Evolutionary conservation across 331 rosid species (phyloP).

Genomic region (Acacia pycnantha): DNA sequence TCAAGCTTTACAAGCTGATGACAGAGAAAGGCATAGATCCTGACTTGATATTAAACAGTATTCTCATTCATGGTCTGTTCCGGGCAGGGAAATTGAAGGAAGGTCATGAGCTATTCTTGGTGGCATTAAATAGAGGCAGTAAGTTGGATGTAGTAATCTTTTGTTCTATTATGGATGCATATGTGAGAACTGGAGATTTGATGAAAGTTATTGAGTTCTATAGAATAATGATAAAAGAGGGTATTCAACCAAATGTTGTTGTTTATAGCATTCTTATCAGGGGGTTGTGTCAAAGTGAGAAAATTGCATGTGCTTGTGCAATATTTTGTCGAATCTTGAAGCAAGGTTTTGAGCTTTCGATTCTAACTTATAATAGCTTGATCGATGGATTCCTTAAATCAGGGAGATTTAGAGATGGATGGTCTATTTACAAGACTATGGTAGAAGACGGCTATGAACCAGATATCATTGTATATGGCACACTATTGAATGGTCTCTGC

Average conservation of each 20-base stretch:
- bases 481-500: constrained; percentile 34
- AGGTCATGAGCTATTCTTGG: constrained; percentile 17
- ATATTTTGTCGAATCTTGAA: constrained; percentile 30
- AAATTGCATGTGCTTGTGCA: constrained; percentile 26
- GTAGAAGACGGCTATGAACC: constrained; percentile 24
- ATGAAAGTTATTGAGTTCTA: constrained; percentile 27
- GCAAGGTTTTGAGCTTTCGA: constrained; percentile 29
- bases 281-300: constrained; percentile 24
- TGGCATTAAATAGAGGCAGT: constrained; percentile 22
- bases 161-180: constrained; percentile 40
- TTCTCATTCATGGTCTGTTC: constrained; percentile 32
- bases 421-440: constrained; percentile 14
- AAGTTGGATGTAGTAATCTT: constrained; percentile 34
- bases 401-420: constrained; percentile 33
- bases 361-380: constrained; percentile 33
- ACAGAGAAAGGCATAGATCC: constrained; percentile 19
- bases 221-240: constrained; percentile 26
- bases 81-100: constrained; percentile 29
- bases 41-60: constrained; percentile 31
- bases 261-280: constrained; percentile 36
- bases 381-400: constrained; percentile 32
- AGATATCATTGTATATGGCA: constrained; percentile 25
- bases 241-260: constrained; percentile 25
- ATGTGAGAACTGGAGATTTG: constrained; percentile 30
- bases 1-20: constrained; percentile 31